Percentiles rank a stretch among this genome's conserved stretches.
Conservation (phyloP, 2,329 filamentous ascomycete genomes). For the Zymoseptoria ardabiliae region DNA sequence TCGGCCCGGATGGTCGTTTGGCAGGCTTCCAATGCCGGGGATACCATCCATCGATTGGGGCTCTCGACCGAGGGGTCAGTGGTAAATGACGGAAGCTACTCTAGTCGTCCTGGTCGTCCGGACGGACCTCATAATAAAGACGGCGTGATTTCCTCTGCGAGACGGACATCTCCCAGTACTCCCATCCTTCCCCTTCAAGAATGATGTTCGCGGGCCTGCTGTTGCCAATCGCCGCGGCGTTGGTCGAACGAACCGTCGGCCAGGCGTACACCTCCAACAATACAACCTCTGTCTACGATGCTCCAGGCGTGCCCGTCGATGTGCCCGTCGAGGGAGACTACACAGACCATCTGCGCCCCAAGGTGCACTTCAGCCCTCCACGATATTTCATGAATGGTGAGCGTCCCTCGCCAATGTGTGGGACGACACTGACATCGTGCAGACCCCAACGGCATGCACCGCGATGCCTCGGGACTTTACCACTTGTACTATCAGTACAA, state of each 20-base stretch:
- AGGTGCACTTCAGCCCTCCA: constrained; percentile 51
- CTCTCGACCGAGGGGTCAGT: too few species aligned
- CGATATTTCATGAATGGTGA: constrained; percentile 45
- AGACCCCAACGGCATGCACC: constrained; percentile 59
- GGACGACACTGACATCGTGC: constrained; percentile 32
- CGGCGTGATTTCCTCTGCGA: too few species aligned
- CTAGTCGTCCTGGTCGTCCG: too few species aligned
- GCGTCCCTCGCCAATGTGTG: not conserved
- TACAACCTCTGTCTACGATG: constrained; percentile 19
- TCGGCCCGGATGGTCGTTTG: too few species aligned
- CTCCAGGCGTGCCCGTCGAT: constrained; percentile 27
- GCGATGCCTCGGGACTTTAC: constrained; percentile 50
- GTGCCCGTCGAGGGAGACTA: constrained; percentile 36
- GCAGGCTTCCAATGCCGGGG: too few species aligned
- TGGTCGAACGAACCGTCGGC: constrained; percentile 9
- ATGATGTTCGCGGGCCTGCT: constrained; percentile 23
- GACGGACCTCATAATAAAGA: too few species aligned
- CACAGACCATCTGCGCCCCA: constrained; percentile 39
- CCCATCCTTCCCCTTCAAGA: not conserved
- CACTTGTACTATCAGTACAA: constrained; percentile 62
- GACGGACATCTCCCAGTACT: too few species aligned
- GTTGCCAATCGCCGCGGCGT: constrained; percentile 29
- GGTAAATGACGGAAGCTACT: too few species aligned
- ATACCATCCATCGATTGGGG: too few species aligned
- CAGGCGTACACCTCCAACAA: constrained; percentile 6